Percentiles rank a stretch among this genome's conserved stretches.
These are phyloP conservation scores for Neofusicoccum ribis DNA, from an alignment of 2,329 filamentous ascomycete species.

Conservation along the genomic window DNA sequence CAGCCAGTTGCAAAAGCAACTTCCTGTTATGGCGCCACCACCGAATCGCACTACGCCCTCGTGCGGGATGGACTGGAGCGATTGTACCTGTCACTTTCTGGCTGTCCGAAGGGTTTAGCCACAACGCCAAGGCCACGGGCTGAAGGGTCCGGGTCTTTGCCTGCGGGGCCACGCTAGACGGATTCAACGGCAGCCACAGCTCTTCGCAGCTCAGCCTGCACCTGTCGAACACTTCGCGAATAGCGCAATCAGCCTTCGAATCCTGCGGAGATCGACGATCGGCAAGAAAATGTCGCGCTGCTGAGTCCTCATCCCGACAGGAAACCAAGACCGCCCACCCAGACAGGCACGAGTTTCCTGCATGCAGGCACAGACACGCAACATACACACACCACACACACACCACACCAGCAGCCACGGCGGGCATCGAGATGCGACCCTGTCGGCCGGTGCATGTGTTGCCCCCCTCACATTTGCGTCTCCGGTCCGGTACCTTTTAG, in stretches of 20 bases:
- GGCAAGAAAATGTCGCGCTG: not conserved
- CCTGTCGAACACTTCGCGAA: no score
- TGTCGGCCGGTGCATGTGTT: not conserved
- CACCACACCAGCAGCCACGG: not conserved
- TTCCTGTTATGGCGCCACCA: not conserved
- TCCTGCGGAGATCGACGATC: conserved; percentile 8
- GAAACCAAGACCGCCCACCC: not conserved
- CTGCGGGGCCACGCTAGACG: conserved; percentile 1
- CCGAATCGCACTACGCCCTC: not conserved
- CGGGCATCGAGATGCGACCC: not conserved
- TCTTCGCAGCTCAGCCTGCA: no score
- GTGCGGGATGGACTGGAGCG: not conserved
- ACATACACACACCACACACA: not conserved
- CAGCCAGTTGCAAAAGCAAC: not conserved
- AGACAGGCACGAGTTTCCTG: conserved; percentile 10
- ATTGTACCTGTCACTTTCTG: not conserved
- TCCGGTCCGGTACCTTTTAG: not conserved
- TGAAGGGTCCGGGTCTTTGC: not conserved
- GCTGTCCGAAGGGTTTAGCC: not conserved
- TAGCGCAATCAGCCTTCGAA: no score
- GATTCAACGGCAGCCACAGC: not conserved
- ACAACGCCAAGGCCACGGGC: not conserved
- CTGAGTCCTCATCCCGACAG: not conserved
- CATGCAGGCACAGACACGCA: conserved; percentile 7
- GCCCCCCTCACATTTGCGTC: not conserved